A percentile compares a stretch with the other conserved stretches of the same genome.
Conservation (phyloP, 129 eudicot species). For the Centella asiatica region DNA sequence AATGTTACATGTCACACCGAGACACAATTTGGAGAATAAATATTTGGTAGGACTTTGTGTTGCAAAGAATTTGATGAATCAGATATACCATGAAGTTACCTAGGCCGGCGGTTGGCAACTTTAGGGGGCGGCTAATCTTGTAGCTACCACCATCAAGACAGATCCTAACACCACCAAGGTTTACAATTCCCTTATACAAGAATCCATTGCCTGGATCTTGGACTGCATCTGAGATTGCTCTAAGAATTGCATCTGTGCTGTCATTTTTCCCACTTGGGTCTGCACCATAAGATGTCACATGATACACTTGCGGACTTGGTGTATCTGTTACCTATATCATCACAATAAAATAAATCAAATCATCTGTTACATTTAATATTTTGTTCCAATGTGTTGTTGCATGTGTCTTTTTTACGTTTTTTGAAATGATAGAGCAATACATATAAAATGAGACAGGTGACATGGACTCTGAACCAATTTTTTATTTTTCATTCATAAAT, state of each 20-base stretch:
- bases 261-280: conserved; percentile 82
- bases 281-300: conserved; percentile 80
- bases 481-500: background rate
- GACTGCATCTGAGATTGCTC: conserved; percentile 61
- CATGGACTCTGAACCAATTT: background rate
- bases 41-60: no score
- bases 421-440: no score
- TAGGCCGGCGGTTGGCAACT: conserved; percentile 48
- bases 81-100: conserved; percentile 63
- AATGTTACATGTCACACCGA: no score
- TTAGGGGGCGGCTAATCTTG: conserved; percentile 62
- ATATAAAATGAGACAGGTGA: background rate
- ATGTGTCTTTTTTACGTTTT: no score
- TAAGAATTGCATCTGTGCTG: conserved; percentile 63
- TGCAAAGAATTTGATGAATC: background rate
- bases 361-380: background rate
- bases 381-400: no score
- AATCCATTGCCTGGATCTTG: conserved; percentile 33
- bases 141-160: conserved; percentile 81
- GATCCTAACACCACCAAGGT: conserved; percentile 77
- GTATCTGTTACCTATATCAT: conserved; percentile 16
- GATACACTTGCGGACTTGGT: conserved; percentile 32
- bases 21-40: no score
- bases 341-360: background rate
- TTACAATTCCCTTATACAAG: conserved; percentile 51